phyloP scores from a whole-genome alignment of 805 yeast genomes.

The Priceomyces carsonii region DNA sequence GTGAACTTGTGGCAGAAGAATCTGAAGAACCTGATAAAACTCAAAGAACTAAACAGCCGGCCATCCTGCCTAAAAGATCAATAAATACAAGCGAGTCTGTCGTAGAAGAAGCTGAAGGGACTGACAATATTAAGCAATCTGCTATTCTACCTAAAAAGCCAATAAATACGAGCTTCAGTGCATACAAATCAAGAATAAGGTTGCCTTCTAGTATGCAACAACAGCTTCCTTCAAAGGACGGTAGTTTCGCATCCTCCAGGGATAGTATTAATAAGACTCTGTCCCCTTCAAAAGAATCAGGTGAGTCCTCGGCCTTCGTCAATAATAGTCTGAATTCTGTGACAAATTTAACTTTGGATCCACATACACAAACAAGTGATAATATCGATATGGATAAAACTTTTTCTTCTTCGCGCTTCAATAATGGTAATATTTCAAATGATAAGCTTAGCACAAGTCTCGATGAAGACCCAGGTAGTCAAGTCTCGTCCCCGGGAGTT shows the following conservation, averaged over 20 bases:
- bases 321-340: no score
- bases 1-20: conserved; percentile 1
- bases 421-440: no score
- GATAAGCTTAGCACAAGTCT: no score
- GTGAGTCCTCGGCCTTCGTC: no score
- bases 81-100: conserved; percentile 2
- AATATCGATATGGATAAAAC: no score
- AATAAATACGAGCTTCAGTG: conserved; percentile 23
- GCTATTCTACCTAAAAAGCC: conserved; percentile 14
- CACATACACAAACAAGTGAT: no score
- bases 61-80: not conserved
- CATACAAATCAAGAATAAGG: conserved; percentile 33
- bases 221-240: conserved; percentile 5
- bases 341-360: no score
- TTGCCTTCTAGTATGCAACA: conserved; percentile 30
- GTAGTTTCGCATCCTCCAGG: not conserved
- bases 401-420: no score
- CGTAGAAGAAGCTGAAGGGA: no score
- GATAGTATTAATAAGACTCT: not conserved
- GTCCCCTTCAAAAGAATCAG: no score
- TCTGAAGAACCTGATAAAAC: not conserved
- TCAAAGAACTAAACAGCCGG: not conserved
- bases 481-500: conserved; percentile 17
- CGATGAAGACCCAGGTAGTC: conserved; percentile 11
- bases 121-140: conserved; percentile 1